Evolutionary conservation across 1,139 yeast genomes (phyloP).

Genomic region (Trichomonascaceae sp.): DNA sequence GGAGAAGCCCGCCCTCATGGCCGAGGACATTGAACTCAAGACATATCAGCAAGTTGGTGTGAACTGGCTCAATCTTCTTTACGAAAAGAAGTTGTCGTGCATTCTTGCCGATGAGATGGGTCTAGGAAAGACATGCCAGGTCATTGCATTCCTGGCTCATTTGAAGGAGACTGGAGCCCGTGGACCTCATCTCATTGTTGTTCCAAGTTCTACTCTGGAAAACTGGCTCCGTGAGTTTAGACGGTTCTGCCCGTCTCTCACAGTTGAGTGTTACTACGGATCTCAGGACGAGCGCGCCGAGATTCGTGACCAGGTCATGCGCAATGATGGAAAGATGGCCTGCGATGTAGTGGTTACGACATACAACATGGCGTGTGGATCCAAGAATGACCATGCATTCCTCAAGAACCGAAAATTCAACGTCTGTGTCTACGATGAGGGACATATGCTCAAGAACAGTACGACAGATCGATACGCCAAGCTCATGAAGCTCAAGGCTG

Average conservation of each 20-base stretch:
- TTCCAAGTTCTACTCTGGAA: slow-evolving; percentile 92
- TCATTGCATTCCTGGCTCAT: slow-evolving; percentile 82
- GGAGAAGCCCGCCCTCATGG: slow-evolving; percentile 55
- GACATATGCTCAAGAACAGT: slow-evolving; percentile 90
- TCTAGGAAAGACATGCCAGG: slow-evolving; percentile 91
- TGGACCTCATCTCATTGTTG: slow-evolving; percentile 72
- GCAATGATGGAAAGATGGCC: slow-evolving; percentile 8
- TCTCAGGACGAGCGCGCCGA: slow-evolving; percentile 75
- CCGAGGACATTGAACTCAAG: slow-evolving; percentile 55
- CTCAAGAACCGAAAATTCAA: slow-evolving; percentile 64
- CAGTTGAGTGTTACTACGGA: slow-evolving; percentile 90
- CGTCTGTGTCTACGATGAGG: slow-evolving; percentile 90
- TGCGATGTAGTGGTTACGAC: slow-evolving; percentile 86
- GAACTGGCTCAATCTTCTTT: slow-evolving; percentile 79
- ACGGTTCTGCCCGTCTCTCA: slow-evolving; percentile 68
- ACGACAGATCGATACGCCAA: slow-evolving; percentile 75
- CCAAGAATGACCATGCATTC: slow-evolving; percentile 69
- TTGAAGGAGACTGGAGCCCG: slow-evolving; percentile 46
- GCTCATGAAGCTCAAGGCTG: slow-evolving; percentile 69
- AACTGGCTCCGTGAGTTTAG: slow-evolving; percentile 94
- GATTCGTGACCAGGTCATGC: slow-evolving; percentile 47
- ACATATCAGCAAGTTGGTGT: slow-evolving; percentile 91
- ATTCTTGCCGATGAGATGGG: slow-evolving; percentile 98
- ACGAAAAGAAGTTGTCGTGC: slow-evolving; percentile 69
- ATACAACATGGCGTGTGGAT: slow-evolving; percentile 80